Conservation (phyloP, 2,329 filamentous ascomycete species). For the Chrysoporthe austroafricana region DNA sequence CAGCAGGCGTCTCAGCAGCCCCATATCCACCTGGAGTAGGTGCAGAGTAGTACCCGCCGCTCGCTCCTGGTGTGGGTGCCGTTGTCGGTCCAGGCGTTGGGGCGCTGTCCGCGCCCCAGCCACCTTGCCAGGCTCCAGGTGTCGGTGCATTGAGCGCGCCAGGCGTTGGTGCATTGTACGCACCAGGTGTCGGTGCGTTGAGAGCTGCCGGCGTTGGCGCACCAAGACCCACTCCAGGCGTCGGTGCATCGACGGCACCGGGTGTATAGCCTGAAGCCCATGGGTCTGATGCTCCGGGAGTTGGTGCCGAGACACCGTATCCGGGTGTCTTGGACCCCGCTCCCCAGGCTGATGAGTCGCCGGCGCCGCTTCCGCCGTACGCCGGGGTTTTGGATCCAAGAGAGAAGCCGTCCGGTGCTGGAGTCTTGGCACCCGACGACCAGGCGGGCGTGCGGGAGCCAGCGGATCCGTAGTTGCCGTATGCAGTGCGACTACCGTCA, state of each 20-base stretch:
- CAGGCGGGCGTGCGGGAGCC: slow-evolving; percentile 75
- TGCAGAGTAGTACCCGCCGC: slow-evolving; percentile 62
- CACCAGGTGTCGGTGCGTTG: slow-evolving; percentile 74
- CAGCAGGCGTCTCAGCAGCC: slow-evolving; percentile 63
- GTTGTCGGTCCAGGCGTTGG: slow-evolving; percentile 64
- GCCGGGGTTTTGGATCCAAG: slow-evolving; percentile 71
- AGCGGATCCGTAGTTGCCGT: slow-evolving; percentile 47
- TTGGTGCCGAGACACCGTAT: slow-evolving; percentile 65
- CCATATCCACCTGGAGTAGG: slow-evolving; percentile 67
- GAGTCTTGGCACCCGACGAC: slow-evolving; percentile 76
- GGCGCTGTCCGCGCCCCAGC: slow-evolving; percentile 65
- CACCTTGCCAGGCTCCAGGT: slow-evolving; percentile 65
- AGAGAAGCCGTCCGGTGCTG: slow-evolving; percentile 66
- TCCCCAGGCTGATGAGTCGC: slow-evolving; percentile 61
- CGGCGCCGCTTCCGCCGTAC: slow-evolving; percentile 51
- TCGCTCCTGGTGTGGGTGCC: slow-evolving; percentile 72
- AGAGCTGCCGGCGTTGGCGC: slow-evolving; percentile 63
- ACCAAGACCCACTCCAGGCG: slow-evolving; percentile 61
- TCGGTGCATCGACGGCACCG: slow-evolving; percentile 71
- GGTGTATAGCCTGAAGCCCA: slow-evolving; percentile 56
- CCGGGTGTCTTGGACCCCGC: slow-evolving; percentile 78
- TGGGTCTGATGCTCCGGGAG: slow-evolving; percentile 61
- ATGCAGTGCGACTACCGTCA: slow-evolving; percentile 75
- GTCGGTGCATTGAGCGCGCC: slow-evolving; percentile 68
- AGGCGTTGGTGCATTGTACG: slow-evolving; percentile 67